Evolutionary conservation across 192 early-diverging fungal genomes (phyloP), one percentile per base, ranked within the genome.

Genomic region (Backusella westeae): DNA sequence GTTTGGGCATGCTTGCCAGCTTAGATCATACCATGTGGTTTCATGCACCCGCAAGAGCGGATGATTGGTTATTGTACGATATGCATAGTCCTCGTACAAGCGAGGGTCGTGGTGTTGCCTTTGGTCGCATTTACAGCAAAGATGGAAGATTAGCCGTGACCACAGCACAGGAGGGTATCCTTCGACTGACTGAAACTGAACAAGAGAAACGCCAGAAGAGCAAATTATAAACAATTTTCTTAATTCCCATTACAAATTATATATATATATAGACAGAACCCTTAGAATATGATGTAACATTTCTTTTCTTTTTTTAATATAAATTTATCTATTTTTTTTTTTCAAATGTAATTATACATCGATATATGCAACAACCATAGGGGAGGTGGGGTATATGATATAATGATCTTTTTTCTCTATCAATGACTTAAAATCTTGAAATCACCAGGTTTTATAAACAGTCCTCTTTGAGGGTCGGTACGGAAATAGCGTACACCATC

Each of bases 51-150:
- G 94, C 94, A 80, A 78, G 92, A 19, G 92, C 94, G 6, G 95
- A 96, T 78, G 94, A 98, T 52, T 98, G 96, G 87, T 82, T 96
- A 21, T 80, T 97, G 35, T 93, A 94, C 77, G 90, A 90, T 63
- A 91, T 94, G 87, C 92, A 95, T 83, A 85, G 90, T 38, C 89
- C 93, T 17, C 83, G 91, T 1, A 87, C 89, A 0, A 83, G 83
- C 9, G 84, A 82, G 44, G 94, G 93, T 12, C 90, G 96, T 26
- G 95, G 93, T 21, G 75, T 98, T 53, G 87, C 86, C 4, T 86
- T 92, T 66, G 95, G 95, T 26, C 81, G 94, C 4, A 90, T 98
- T 34, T 97, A 89, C 77, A 90, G 77, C 26, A 83, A 86, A 6
- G 91, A 94, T 65, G 96, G 95, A 4, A 85, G 81, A n/a, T 80